Evolutionary conservation across 371 early-diverging fungal genomes (phyloP).

Genomic region (Actinomucor elegans): DNA sequence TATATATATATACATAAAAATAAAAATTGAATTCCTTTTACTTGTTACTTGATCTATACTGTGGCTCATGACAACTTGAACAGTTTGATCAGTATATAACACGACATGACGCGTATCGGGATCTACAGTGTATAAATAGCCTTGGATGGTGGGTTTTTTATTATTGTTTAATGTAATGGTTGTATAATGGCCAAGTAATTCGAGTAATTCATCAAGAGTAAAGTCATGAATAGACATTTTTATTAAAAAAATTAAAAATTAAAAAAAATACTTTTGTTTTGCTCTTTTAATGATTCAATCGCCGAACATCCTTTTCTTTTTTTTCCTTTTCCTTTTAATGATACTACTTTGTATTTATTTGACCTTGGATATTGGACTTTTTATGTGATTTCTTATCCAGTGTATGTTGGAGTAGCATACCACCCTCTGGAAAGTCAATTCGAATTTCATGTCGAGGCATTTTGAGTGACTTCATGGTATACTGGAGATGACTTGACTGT

Average conservation of each 20-base stretch:
- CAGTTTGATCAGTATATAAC: conserved; percentile 12
- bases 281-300: too few relatives aligned
- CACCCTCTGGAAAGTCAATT: conserved; percentile 62
- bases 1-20: background rate
- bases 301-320: too few relatives aligned
- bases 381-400: conserved; percentile 54
- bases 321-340: background rate
- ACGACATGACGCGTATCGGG: conserved; percentile 25
- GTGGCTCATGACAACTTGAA: conserved; percentile 25
- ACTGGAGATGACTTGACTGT: too few relatives aligned
- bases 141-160: background rate
- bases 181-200: conserved; percentile 3
- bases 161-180: conserved; percentile 4
- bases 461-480: conserved; percentile 68
- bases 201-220: background rate
- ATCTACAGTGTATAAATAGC: conserved; percentile 40
- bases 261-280: background rate
- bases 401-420: conserved; percentile 57
- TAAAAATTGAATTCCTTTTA: background rate
- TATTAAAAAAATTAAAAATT: background rate
- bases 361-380: conserved; percentile 56
- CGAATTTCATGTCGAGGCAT: conserved; percentile 62
- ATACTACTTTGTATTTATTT: conserved; percentile 34
- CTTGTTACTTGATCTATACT: background rate
- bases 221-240: background rate